These are phyloP conservation scores for Fraxinus quadrangulata DNA, from an alignment of 257 asterid species.

Conservation along the genomic window DNA sequence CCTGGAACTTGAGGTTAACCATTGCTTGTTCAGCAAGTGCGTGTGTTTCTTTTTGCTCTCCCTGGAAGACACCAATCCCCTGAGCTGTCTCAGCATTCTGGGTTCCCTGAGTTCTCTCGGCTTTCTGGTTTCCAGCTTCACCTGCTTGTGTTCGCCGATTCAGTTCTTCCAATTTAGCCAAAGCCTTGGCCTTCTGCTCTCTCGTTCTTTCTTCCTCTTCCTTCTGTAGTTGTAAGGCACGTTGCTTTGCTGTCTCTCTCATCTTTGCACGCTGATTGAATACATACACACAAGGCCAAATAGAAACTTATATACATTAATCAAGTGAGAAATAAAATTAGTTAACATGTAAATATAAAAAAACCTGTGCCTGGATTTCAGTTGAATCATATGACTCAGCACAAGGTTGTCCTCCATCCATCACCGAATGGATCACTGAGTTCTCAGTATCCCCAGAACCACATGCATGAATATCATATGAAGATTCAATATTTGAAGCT, in stretches of 20 bases:
- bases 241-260: constrained; percentile 81
- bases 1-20: constrained; percentile 39
- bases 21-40: constrained; percentile 35
- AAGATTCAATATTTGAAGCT: constrained; percentile 35
- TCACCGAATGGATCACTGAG: constrained; percentile 35
- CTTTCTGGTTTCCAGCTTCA: constrained; percentile 45
- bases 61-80: constrained; percentile 25
- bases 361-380: constrained; percentile 79
- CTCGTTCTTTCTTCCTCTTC: constrained; percentile 91
- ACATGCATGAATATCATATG: constrained; percentile 34
- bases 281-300: constrained; percentile 26
- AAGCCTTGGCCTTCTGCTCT: constrained; percentile 95
- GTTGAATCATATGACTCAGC: constrained; percentile 53
- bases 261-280: constrained; percentile 65
- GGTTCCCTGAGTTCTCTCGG: constrained; percentile 38
- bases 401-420: constrained; percentile 47
- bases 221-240: constrained; percentile 79
- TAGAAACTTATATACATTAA: constrained; percentile 12
- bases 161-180: constrained; percentile 92
- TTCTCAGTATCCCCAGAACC: constrained; percentile 46
- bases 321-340: constrained; percentile 13
- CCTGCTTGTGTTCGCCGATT: constrained; percentile 70
- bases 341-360: constrained; percentile 8
- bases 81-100: constrained; percentile 42
- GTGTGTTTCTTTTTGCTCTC: constrained; percentile 40